Percentiles rank a stretch among this genome's conserved stretches.
Evolutionary conservation across 176 grass and related monocot species (phyloP).

Genomic region (Tillandsia fasciculata): DNA sequence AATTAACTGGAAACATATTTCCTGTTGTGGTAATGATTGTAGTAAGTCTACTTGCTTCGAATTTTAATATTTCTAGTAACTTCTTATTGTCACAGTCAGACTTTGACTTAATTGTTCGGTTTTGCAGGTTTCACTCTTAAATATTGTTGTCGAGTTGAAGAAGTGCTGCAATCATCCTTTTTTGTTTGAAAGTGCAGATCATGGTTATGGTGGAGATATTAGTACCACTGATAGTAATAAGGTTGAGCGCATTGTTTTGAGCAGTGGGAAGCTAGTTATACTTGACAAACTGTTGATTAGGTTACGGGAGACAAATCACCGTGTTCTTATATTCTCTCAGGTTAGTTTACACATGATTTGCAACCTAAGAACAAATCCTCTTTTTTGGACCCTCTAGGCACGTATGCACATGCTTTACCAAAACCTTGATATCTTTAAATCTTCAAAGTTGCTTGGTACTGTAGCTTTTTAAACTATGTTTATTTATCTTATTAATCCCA

Average conservation of each 20-base stretch:
- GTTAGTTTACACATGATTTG: conserved; percentile 31
- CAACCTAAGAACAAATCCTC: background rate
- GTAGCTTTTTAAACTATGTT: too few relatives aligned
- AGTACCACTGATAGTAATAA: conserved; percentile 74
- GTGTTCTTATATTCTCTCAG: conserved; percentile 97
- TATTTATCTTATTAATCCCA: too few relatives aligned
- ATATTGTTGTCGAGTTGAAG: conserved; percentile 96
- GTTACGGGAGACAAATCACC: conserved; percentile 90
- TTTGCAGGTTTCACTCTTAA: conserved; percentile 90
- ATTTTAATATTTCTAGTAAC: background rate
- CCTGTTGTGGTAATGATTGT: background rate
- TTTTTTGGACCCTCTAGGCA: background rate
- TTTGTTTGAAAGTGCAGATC: conserved; percentile 99
- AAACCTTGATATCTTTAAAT: too few relatives aligned
- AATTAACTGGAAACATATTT: background rate
- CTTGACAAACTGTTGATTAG: conserved; percentile 84
- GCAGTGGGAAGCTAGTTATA: conserved; percentile 93
- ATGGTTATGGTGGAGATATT: conserved; percentile 94
- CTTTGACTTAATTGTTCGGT: background rate
- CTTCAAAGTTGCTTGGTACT: too few relatives aligned
- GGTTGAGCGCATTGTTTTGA: conserved; percentile 94
- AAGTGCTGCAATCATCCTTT: conserved; percentile 99
- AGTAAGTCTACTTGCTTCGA: background rate
- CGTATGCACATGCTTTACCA: too few relatives aligned
- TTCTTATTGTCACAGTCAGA: conserved; percentile 2